phyloP scores from a whole-genome alignment of 805 yeast genomes.

The Priceomyces melissophilus region DNA sequence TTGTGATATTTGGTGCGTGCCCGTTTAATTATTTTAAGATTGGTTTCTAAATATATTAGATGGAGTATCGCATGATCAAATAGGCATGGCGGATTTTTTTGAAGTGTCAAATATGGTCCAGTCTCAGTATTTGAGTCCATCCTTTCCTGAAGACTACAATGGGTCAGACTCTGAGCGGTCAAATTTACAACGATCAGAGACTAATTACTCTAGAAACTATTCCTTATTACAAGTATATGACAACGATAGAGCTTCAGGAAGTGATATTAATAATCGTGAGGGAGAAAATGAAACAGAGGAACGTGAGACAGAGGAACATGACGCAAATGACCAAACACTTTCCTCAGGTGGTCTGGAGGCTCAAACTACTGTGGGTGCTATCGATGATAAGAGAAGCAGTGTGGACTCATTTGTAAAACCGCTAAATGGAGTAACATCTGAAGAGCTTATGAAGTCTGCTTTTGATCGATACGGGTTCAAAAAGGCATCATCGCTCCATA shows the following conservation, averaged over 20 bases:
- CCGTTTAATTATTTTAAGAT: too few relatives aligned
- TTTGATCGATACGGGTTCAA: constrained; percentile 85
- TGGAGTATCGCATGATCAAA: too few relatives aligned
- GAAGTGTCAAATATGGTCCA: too few relatives aligned
- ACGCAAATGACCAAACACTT: background rate
- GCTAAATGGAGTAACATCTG: constrained; percentile 2
- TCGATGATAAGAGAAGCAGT: too few relatives aligned
- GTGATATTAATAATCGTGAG: background rate
- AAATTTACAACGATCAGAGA: constrained; percentile 12
- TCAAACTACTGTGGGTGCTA: background rate
- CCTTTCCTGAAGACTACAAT: too few relatives aligned
- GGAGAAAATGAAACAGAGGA: background rate
- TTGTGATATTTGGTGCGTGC: too few relatives aligned
- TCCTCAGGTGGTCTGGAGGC: background rate
- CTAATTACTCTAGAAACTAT: constrained; percentile 32
- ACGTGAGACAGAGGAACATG: background rate
- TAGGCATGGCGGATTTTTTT: too few relatives aligned
- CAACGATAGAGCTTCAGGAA: constrained; percentile 15
- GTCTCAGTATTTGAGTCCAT: too few relatives aligned
- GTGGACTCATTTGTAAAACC: constrained; percentile 1
- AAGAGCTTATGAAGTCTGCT: constrained; percentile 14
- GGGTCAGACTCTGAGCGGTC: too few relatives aligned
- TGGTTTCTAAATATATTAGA: too few relatives aligned
- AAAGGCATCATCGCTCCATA: constrained; percentile 50
- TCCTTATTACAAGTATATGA: constrained; percentile 38